Evolutionary conservation across 2,329 filamentous ascomycete species (phyloP), one percentile per base, ranked within the genome.

Genomic region (Scytalidium lignicola): DNA sequence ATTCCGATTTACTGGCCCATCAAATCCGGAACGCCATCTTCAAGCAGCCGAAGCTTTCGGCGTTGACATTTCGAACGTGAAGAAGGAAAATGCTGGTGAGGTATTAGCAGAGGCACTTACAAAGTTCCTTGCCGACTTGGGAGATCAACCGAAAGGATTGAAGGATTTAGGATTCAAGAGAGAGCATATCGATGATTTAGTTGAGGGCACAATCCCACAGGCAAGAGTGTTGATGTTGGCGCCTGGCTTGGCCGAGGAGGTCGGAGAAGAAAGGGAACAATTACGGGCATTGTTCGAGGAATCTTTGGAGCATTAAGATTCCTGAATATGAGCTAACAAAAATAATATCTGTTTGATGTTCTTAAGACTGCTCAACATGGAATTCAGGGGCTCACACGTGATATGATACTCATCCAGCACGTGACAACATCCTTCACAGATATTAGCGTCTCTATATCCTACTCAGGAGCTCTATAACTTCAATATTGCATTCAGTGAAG

Each of bases 131-230:
- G 80, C 85, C 12, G 81, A 85, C 21, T 70, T 99, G 13, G 93
- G 93, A 23, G 93, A 95, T 62, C 93, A 99, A 73, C 95, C 95
- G 1, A 77, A 82, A 39, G 95, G 95, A 0, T 69, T 99, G 56
- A 90, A 87, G 70, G 83, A 80, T 32, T 70, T 99, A 12, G 95
- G 93, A 0, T 99, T 97, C 63, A 78, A 78, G 47, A 71, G 68
- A 15, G 79, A 81, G 37, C 82, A 97, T 70, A 74, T 99, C 17
- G 89, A 95, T 55, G 81, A 74, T 9, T 72, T 99, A 54, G 90
- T 99, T 1, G 92, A 97, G 68, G 95, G 93, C 1, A 99, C 93
- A 0, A 84, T 99, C 53, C 93, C 93, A 4, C 93, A 99, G 72
- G 82, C 83, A 49, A 76, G 93, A 56, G 95, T 99, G 48, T 67